phyloP scores from a whole-genome alignment of 2,329 filamentous ascomycete genomes.

The Lasiodiplodia gonubiensis region DNA sequence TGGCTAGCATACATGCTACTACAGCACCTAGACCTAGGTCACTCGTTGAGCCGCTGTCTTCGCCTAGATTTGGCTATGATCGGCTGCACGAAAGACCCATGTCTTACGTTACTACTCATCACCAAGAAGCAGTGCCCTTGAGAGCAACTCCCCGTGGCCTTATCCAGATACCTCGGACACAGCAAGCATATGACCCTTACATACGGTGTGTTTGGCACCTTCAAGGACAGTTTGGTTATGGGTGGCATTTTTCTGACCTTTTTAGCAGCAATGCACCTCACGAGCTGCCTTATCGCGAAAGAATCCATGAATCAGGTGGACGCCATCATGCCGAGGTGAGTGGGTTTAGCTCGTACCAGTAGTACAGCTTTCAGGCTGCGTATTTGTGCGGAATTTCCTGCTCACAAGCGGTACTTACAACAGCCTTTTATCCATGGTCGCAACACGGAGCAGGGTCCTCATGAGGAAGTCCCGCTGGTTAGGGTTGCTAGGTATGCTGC shows the following conservation, averaged over 20 bases:
- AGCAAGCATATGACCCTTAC: not conserved
- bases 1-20: conserved; percentile 23
- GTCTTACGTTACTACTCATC: not conserved
- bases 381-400: not conserved
- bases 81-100: not conserved
- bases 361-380: not conserved
- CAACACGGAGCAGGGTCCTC: not conserved
- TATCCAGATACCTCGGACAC: not conserved
- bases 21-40: conserved; percentile 32
- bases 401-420: conserved; percentile 6
- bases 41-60: conserved; percentile 1
- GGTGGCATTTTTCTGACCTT: not conserved
- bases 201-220: not conserved
- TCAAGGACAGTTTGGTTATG: not conserved
- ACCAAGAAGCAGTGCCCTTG: not conserved
- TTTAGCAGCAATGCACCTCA: not conserved
- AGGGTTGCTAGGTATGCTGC: conserved; percentile 9
- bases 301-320: not conserved
- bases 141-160: not conserved
- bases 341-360: not conserved
- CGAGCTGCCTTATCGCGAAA: not conserved
- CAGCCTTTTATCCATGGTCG: not conserved
- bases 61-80: not conserved
- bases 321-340: conserved; percentile 4
- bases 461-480: not conserved